Evolutionary conservation across 179 eudicot genomes (phyloP), one percentile per base, ranked within the genome.

Genomic region (Silene noctiflora): DNA sequence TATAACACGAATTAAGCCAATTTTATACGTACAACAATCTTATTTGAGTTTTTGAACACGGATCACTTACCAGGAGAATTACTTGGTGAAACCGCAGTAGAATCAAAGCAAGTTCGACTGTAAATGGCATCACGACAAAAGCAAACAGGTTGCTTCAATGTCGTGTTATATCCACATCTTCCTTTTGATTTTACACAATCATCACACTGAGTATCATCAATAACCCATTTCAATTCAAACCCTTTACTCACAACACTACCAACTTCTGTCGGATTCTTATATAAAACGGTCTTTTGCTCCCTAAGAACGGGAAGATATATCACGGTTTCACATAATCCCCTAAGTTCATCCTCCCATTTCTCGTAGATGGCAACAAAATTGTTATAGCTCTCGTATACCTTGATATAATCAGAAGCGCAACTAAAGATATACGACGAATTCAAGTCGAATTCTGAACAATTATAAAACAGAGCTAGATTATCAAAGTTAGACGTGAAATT

Each of bases 121-220:
- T 17, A 9, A 59, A 29, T 64, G 11, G 71, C 80, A 2, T 72
- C 17, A 19, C 44, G n/a, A 20, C 83, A 81, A 4, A 72, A 76
- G 73, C 83, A 81, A 31, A 25, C 16, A 12, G 71, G 9, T 39
- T 31, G 29, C 6, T 61, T 7, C 58, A 67, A 22, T 10, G 77
- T 76, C 4, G 17, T 0, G 24, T 77, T 77, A 31, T 27, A 81
- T 14, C 83, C 83, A 24, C 83, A 81, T 77, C 74, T 67, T 4
- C 83, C 83, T 3, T 46, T 55, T 0, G 70, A 67, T 1, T 12
- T 51, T 73, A 6, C 2, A 29, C 83, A 81, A 9, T 73, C 60
- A 0, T 67, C 35, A 67, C 83, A 81, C 29, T 6, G n/a, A 2
- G 14, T 48, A 31, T 71, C 46, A 60, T 81, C 71, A 20, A 76